Conservation (phyloP, 1,139 yeast species). For the Yamadazyma epiphylla region DNA sequence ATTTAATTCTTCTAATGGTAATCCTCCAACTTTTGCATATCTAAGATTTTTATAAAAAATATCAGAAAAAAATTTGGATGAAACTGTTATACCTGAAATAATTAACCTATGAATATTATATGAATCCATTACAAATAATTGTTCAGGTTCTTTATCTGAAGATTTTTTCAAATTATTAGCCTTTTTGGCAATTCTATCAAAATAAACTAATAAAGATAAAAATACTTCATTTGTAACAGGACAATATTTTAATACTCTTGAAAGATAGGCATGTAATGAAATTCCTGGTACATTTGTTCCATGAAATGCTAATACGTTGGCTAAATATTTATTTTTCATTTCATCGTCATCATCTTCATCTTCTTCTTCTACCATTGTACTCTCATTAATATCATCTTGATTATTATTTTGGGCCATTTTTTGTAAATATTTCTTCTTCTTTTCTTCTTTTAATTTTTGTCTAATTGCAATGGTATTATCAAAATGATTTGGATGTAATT, state of each 20-base stretch:
- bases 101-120: slow-evolving; percentile 91
- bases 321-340: slow-evolving; percentile 54
- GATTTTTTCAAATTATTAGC: slow-evolving; percentile 55
- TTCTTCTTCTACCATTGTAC: slow-evolving; percentile 19
- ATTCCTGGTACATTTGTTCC: slow-evolving; percentile 96
- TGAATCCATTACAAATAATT: slow-evolving; percentile 90
- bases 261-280: slow-evolving; percentile 80
- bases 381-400: slow-evolving; percentile 13
- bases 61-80: slow-evolving; percentile 92
- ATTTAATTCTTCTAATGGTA: slow-evolving; percentile 90
- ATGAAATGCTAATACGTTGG: slow-evolving; percentile 85
- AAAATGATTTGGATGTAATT: slow-evolving; percentile 69
- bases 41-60: slow-evolving; percentile 93
- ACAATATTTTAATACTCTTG: slow-evolving; percentile 90
- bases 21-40: slow-evolving; percentile 96
- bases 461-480: slow-evolving; percentile 48
- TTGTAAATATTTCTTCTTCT: slow-evolving; percentile 13
- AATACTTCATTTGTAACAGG: slow-evolving; percentile 98
- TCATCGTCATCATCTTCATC: slow-evolving; percentile 42
- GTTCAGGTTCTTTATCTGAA: slow-evolving; percentile 31
- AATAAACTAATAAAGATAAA: slow-evolving; percentile 81
- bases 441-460: slow-evolving; percentile 39
- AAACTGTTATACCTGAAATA: slow-evolving; percentile 95
- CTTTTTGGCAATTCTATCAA: slow-evolving; percentile 88
- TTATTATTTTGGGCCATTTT: slow-evolving; percentile 6